These are phyloP conservation scores for Onygena corvina DNA, from an alignment of 2,329 filamentous ascomycete species.

Conservation along the genomic window DNA sequence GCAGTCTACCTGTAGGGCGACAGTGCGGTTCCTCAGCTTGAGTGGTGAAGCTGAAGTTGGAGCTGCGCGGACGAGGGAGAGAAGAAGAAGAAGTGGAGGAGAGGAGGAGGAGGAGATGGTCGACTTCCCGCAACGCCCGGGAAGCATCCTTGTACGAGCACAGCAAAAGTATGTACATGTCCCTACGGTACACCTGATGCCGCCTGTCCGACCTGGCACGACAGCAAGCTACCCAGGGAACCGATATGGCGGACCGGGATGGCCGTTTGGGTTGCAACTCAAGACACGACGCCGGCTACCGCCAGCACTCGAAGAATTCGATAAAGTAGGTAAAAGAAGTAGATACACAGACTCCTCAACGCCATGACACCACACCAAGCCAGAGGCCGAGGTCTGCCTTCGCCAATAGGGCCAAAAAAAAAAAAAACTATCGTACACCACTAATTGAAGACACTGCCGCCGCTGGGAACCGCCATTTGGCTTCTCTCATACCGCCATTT, in stretches of 20 bases:
- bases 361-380: constrained; percentile 1
- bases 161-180: background rate
- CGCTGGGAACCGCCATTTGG: constrained; percentile 27
- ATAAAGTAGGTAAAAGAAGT: background rate
- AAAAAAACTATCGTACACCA: background rate
- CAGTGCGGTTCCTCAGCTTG: background rate
- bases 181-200: background rate
- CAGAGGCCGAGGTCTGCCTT: background rate
- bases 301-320: background rate
- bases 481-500: constrained; percentile 92
- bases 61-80: background rate
- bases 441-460: background rate
- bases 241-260: background rate
- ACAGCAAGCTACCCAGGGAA: background rate
- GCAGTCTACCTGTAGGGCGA: background rate
- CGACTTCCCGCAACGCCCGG: background rate
- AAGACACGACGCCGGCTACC: too few relatives aligned
- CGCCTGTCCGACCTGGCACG: background rate
- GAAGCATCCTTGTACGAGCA: constrained; percentile 4
- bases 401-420: background rate
- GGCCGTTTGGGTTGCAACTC: background rate
- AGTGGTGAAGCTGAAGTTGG: background rate
- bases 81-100: background rate
- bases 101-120: background rate
- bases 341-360: constrained; percentile 4